phyloP scores from a whole-genome alignment of 2,329 filamentous ascomycete species.

The Nothomitra cinnamomea region DNA sequence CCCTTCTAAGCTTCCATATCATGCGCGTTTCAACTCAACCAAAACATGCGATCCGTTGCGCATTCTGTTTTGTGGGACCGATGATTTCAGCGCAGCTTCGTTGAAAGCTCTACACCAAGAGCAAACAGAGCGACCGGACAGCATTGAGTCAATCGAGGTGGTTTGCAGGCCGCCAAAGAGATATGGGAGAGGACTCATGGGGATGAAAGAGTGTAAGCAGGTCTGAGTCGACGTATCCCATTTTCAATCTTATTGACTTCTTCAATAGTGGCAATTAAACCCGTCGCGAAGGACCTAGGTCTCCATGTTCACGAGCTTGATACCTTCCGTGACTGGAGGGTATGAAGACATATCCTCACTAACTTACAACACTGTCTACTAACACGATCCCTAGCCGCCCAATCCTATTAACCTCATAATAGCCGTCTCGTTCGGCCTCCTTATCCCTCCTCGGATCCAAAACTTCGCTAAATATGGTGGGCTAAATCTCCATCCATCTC shows the following conservation, averaged over 20 bases:
- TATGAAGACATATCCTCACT: too few relatives aligned
- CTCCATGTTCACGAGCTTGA: neutral
- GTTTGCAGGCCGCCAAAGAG: slow-evolving; percentile 64
- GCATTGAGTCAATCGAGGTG: slow-evolving; percentile 68
- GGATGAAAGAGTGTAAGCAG: slow-evolving; percentile 24
- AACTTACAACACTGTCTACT: slow-evolving; percentile 4
- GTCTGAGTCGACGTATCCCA: too few relatives aligned
- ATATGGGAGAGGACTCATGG: slow-evolving; percentile 58
- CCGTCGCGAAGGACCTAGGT: too few relatives aligned
- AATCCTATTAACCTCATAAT: slow-evolving; percentile 57
- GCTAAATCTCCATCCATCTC: slow-evolving; percentile 81
- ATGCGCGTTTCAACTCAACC: neutral
- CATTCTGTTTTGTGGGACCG: slow-evolving; percentile 89
- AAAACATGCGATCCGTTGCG: slow-evolving; percentile 40
- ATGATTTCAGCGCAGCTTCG: slow-evolving; percentile 71
- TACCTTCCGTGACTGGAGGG: too few relatives aligned
- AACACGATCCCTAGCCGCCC: slow-evolving; percentile 32
- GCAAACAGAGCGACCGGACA: slow-evolving; percentile 30
- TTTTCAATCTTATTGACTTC: neutral
- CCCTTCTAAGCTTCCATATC: neutral
- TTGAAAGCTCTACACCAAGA: slow-evolving; percentile 51
- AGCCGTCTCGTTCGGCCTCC: slow-evolving; percentile 85
- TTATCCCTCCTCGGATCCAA: slow-evolving; percentile 66
- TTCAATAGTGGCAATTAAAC: too few relatives aligned
- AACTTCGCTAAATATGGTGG: slow-evolving; percentile 60